Evolutionary conservation across 23 red algal species (phyloP).

Genomic region (Gracilariopsis chorda): DNA sequence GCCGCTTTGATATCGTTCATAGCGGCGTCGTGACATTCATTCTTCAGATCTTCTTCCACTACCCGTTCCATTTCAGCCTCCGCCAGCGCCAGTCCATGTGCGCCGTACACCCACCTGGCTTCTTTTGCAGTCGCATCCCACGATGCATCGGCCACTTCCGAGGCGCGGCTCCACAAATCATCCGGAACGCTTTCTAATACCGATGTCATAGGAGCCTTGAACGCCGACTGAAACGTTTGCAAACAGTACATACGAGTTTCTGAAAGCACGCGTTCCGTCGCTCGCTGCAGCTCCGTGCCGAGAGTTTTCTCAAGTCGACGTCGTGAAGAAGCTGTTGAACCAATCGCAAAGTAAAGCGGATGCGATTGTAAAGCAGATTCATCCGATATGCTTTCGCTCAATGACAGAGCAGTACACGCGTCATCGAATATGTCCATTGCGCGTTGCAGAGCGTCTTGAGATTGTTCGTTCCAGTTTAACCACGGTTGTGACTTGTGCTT

Average conservation of each 20-base stretch:
- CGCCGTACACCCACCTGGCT: slow-evolving; percentile 35
- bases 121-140: slow-evolving; percentile 47
- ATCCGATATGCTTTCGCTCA: background rate
- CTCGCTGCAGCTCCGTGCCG: slow-evolving; percentile 32
- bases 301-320: slow-evolving; percentile 9
- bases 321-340: background rate
- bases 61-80: background rate
- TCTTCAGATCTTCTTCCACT: slow-evolving; percentile 42
- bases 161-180: slow-evolving; percentile 46
- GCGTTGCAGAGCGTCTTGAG: slow-evolving; percentile 3
- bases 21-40: slow-evolving; percentile 17
- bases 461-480: slow-evolving; percentile 18
- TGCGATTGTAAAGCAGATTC: background rate
- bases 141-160: slow-evolving; percentile 32
- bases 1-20: slow-evolving; percentile 38
- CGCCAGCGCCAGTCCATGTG: slow-evolving; percentile 29
- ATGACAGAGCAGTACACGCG: background rate
- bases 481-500: background rate
- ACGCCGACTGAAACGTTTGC: slow-evolving; percentile 29
- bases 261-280: slow-evolving; percentile 19
- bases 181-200: slow-evolving; percentile 38
- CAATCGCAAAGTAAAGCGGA: slow-evolving; percentile 27
- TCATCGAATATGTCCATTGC: slow-evolving; percentile 43
- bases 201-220: slow-evolving; percentile 51
- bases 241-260: background rate